Evolutionary conservation across 108 stramenopile genomes (phyloP).

Genomic region (Ochromonas danica): DNA sequence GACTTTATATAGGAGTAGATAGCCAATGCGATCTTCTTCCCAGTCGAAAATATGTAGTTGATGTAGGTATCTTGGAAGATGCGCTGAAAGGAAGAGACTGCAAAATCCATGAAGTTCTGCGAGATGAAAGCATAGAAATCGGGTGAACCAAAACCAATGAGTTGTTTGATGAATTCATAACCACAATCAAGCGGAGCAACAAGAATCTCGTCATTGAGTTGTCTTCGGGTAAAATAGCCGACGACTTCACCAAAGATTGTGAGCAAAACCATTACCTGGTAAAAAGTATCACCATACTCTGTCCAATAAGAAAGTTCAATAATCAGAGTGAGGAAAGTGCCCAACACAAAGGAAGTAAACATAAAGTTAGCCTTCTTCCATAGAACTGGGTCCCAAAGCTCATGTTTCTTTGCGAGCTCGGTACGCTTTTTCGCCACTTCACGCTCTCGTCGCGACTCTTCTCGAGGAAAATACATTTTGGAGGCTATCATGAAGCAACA

Average conservation of each 20-base stretch:
- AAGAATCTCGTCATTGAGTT: slow-evolving; percentile 70
- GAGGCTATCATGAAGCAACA: slow-evolving; percentile 53
- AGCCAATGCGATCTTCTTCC: slow-evolving; percentile 20
- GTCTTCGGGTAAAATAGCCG: slow-evolving; percentile 51
- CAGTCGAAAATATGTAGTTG: slow-evolving; percentile 46
- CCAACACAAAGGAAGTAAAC: slow-evolving; percentile 63
- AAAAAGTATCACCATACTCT: slow-evolving; percentile 68
- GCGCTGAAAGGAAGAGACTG: slow-evolving; percentile 49
- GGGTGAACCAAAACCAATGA: slow-evolving; percentile 64
- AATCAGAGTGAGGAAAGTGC: slow-evolving; percentile 63
- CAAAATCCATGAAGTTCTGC: slow-evolving; percentile 71
- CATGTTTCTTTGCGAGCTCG: slow-evolving; percentile 49
- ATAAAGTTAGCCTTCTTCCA: slow-evolving; percentile 63
- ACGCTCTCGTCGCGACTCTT: slow-evolving; percentile 46
- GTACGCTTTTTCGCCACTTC: slow-evolving; percentile 56
- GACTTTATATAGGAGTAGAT: too few relatives aligned
- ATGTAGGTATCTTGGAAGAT: slow-evolving; percentile 65
- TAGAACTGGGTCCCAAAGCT: slow-evolving; percentile 49
- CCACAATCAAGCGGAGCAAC: slow-evolving; percentile 60
- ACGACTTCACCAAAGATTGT: background rate
- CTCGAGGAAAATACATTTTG: slow-evolving; percentile 65
- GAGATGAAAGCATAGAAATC: slow-evolving; percentile 79
- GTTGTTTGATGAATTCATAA: slow-evolving; percentile 52
- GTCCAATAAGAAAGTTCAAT: slow-evolving; percentile 74
- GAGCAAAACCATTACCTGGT: slow-evolving; percentile 55